Evolutionary conservation across 2,329 filamentous ascomycete genomes (phyloP), one percentile per base, ranked within the genome.

Genomic region (Ophiocordyceps camponoti-saundersi): DNA sequence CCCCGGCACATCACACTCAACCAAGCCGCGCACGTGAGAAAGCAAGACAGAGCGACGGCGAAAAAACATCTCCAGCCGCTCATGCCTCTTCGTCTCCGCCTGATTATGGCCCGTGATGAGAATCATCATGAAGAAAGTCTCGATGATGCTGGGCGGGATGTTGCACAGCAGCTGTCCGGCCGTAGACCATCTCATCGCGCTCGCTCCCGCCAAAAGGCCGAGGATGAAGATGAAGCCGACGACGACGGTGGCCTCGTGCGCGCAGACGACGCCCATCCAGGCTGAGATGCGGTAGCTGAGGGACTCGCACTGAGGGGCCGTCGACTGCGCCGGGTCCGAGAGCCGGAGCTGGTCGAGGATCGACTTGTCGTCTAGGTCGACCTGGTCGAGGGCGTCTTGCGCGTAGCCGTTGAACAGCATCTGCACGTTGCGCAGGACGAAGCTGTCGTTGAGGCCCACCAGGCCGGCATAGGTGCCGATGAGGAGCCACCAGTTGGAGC

Each of bases 381-480:
- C 46, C 12, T 51, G 39, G 2, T 53, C 49, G 1, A 55, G 46
- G 0, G 53, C 53, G 7, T 41, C 44, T 16, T 50, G 49, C 18
- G 52, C 53, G 46, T 55, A 55, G 44, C 49, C 42, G 26, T 48
- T 42, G 11, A 55, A 45, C 4, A 58, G 56, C 48, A 53, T 51
- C 45, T 69, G 63, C 13, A 70, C 57, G 46, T 70, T 69, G 34
- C 65, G 64, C 13, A 70, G 59, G 15, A 70, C 59, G 48, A 70
- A 70, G 23, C 64, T 63, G 50, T 70, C 66, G 30, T 65, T 58
- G 45, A 69, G 59, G 2, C 68, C 67, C 43, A 70, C 58, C 6
- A 71, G 58, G 2, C 68, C 67, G 0, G 68, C 66, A 50, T 69
- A 71, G 0, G 67, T 70, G 13, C 68, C 68, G 44, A 70, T 69